These are phyloP conservation scores for Xylaria sp. DNA, from an alignment of 2,329 filamentous ascomycete genomes.

Conservation along the genomic window DNA sequence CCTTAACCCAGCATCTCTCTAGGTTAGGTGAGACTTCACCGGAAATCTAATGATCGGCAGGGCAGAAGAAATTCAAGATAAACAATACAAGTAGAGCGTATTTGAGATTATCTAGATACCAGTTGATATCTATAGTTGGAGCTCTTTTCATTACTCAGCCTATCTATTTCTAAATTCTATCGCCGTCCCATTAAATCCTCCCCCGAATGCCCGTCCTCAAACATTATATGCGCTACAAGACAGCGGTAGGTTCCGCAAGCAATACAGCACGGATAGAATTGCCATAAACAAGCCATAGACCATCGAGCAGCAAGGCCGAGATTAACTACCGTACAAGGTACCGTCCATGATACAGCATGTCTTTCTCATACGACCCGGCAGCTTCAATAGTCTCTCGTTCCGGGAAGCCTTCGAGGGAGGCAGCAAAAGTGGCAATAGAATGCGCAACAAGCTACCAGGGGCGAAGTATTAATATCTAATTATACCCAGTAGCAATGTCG, in stretches of 20 bases:
- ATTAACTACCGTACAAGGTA: constrained; percentile 58
- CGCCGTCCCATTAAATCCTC: not conserved
- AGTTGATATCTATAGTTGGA: not conserved
- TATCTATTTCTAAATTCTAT: constrained; percentile 13
- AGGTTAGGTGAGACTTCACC: not conserved
- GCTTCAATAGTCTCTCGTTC: constrained; percentile 55
- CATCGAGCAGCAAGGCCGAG: not conserved
- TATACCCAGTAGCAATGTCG: not conserved
- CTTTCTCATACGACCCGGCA: constrained; percentile 49
- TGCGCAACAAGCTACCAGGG: constrained; percentile 70
- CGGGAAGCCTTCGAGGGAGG: constrained; percentile 73
- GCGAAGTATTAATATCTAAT: not conserved
- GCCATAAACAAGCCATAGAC: not conserved
- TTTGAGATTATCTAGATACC: not conserved
- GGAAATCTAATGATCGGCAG: not conserved
- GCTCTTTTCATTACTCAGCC: not conserved
- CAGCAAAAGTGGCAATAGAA: constrained; percentile 76
- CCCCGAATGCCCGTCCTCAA: not conserved
- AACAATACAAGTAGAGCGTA: not conserved
- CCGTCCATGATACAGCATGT: constrained; percentile 61
- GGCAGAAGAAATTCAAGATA: not conserved
- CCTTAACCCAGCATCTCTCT: not conserved
- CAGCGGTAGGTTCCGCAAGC: not conserved
- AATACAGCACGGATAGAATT: not conserved
- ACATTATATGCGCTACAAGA: not conserved